A percentile compares a stretch with the other conserved stretches of the same genome.
These are phyloP conservation scores for Brettanomyces anomalus DNA, from an alignment of 805 yeast species.

Conservation along the genomic window DNA sequence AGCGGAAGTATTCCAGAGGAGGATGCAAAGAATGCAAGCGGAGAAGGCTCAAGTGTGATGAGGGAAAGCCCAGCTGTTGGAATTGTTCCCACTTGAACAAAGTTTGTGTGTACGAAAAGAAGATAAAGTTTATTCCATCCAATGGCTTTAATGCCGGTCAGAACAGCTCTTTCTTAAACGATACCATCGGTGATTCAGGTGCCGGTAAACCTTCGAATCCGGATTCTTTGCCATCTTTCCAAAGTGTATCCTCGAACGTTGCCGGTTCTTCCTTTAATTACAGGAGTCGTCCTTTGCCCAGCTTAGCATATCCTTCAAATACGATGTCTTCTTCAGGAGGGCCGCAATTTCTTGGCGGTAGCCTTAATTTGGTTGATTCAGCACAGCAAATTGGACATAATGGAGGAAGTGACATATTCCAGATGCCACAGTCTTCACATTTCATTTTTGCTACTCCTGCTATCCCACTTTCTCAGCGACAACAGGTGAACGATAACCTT, in stretches of 20 bases:
- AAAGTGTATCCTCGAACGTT: background rate
- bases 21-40: constrained; percentile 39
- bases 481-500: constrained; percentile 23
- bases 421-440: background rate
- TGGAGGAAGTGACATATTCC: background rate
- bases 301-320: background rate
- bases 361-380: background rate
- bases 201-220: background rate
- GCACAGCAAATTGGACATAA: constrained; percentile 8
- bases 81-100: constrained; percentile 30
- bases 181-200: background rate
- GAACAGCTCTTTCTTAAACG: constrained; percentile 5
- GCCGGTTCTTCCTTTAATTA: background rate
- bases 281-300: background rate
- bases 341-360: background rate
- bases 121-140: constrained; percentile 24
- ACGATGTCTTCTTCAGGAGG: background rate
- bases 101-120: constrained; percentile 29
- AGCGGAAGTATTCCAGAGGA: constrained; percentile 33
- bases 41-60: constrained; percentile 35
- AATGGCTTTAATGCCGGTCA: constrained; percentile 19
- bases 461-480: constrained; percentile 5
- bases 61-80: constrained; percentile 31
- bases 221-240: background rate
- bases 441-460: background rate